Percentiles rank a stretch among this genome's conserved stretches.
Conservation (phyloP, 2,329 filamentous ascomycete genomes). For the Ceratocystis ficicola region DNA sequence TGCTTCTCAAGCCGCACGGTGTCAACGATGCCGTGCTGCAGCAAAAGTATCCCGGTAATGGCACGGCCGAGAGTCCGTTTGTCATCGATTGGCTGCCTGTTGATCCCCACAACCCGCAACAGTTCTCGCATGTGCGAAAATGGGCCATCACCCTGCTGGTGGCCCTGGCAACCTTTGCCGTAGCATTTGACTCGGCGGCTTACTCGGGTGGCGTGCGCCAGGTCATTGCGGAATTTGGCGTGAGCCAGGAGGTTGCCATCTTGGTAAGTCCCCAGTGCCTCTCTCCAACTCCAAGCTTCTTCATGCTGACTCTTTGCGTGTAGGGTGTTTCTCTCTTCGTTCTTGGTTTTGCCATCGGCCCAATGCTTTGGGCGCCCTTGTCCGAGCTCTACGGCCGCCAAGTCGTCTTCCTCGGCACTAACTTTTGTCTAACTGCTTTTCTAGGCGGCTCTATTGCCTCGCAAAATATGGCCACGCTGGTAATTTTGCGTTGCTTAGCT, state of each 20-base stretch:
- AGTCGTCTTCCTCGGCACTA: conserved; percentile 47
- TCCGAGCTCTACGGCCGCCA: conserved; percentile 52
- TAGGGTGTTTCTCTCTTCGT: conserved; percentile 51
- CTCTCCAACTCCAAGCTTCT: neutral
- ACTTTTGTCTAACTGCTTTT: conserved; percentile 47
- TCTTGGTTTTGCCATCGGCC: conserved; percentile 49
- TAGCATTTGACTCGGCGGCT: conserved; percentile 58
- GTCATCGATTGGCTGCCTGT: conserved; percentile 54
- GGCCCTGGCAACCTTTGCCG: conserved; percentile 54
- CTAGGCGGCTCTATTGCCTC: conserved; percentile 47
- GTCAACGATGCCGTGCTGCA: conserved; percentile 46
- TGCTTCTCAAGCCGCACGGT: conserved; percentile 46
- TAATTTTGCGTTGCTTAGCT: conserved; percentile 58
- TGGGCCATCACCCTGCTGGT: conserved; percentile 51
- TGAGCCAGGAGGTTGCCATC: conserved; percentile 41
- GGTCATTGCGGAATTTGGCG: conserved; percentile 43
- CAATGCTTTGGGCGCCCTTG: conserved; percentile 53
- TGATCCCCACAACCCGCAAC: conserved; percentile 56
- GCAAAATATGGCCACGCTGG: conserved; percentile 45
- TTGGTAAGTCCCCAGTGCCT: conserved; percentile 28
- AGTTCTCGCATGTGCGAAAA: conserved; percentile 45
- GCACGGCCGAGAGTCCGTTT: conserved; percentile 55
- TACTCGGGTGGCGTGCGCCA: conserved; percentile 47
- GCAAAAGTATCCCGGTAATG: conserved; percentile 45
- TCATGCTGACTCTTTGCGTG: neutral